These are phyloP conservation scores for Scheffersomyces ergatensis DNA, from an alignment of 805 yeast genomes.

Conservation along the genomic window DNA sequence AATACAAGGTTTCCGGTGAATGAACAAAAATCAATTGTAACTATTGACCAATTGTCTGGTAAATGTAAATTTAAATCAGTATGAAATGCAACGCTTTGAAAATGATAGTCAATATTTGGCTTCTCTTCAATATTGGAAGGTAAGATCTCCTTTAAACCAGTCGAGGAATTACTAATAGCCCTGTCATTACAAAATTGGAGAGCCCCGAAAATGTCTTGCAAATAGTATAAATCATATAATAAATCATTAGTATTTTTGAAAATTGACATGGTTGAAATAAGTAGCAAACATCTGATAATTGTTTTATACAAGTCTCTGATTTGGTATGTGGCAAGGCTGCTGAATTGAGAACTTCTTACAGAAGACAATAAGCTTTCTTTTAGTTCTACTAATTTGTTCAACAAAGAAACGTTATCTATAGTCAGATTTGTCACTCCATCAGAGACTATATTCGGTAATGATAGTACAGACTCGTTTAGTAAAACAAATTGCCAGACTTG, in stretches of 20 bases:
- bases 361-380: slow-evolving; percentile 11
- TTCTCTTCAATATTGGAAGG: slow-evolving; percentile 7
- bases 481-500: neutral
- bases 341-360: neutral
- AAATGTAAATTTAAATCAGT: slow-evolving; percentile 7
- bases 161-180: slow-evolving; percentile 8
- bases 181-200: slow-evolving; percentile 20
- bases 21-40: slow-evolving; percentile 60
- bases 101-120: slow-evolving; percentile 4
- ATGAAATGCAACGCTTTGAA: slow-evolving; percentile 3
- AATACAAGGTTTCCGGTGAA: slow-evolving; percentile 58
- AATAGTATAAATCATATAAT: slow-evolving; percentile 13
- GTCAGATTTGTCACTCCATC: slow-evolving; percentile 3
- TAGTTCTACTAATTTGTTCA: slow-evolving; percentile 13
- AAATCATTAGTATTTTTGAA: slow-evolving; percentile 12
- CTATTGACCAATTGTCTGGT: slow-evolving; percentile 49
- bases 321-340: neutral
- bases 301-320: slow-evolving; percentile 11
- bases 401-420: slow-evolving; percentile 4
- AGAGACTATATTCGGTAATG: slow-evolving; percentile 7
- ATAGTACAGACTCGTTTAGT: slow-evolving; percentile 1
- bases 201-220: slow-evolving; percentile 17
- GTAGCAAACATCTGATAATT: slow-evolving; percentile 14
- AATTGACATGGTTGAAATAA: slow-evolving; percentile 18
- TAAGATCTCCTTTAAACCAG: slow-evolving; percentile 6